These are phyloP conservation scores for Ceratobasidium sp. DNA, from an alignment of 1,284 basidiomycete species.

Conservation along the genomic window DNA sequence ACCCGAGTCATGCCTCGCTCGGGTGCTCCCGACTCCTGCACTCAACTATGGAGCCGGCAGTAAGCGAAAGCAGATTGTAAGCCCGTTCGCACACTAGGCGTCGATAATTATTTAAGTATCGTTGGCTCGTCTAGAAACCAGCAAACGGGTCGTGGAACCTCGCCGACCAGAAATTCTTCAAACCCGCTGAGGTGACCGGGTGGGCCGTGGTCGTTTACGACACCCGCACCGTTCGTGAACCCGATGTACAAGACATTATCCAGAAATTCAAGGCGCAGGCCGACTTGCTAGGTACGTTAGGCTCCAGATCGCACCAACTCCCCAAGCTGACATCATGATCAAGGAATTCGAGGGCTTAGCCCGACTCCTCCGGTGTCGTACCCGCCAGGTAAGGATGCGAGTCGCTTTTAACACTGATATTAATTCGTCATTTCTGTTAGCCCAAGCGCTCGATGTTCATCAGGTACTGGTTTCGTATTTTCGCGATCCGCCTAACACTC, in stretches of 20 bases:
- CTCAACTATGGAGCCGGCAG: constrained; percentile 39
- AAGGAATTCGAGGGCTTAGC: constrained; percentile 19
- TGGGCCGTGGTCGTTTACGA: constrained; percentile 36
- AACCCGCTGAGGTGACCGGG: constrained; percentile 5
- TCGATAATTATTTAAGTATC: background rate
- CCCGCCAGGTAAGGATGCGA: constrained; percentile 16
- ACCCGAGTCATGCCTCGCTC: constrained; percentile 23
- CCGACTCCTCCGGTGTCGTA: constrained; percentile 12
- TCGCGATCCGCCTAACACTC: background rate
- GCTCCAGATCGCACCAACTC: too few species aligned
- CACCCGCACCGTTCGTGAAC: background rate
- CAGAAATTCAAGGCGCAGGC: constrained; percentile 18
- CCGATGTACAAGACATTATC: constrained; percentile 13
- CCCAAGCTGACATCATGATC: background rate
- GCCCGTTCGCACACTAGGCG: background rate
- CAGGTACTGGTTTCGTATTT: background rate
- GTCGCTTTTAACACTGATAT: background rate
- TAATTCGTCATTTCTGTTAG: background rate
- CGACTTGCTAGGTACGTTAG: constrained; percentile 19
- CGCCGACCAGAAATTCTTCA: constrained; percentile 26
- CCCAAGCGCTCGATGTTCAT: constrained; percentile 13
- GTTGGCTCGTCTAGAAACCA: background rate
- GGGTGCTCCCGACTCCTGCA: constrained; percentile 43
- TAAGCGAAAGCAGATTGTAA: constrained; percentile 27
- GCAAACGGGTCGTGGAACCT: constrained; percentile 27